These are phyloP conservation scores for Hysterangium stoloniferum DNA, from an alignment of 768 basidiomycete genomes.

Conservation along the genomic window DNA sequence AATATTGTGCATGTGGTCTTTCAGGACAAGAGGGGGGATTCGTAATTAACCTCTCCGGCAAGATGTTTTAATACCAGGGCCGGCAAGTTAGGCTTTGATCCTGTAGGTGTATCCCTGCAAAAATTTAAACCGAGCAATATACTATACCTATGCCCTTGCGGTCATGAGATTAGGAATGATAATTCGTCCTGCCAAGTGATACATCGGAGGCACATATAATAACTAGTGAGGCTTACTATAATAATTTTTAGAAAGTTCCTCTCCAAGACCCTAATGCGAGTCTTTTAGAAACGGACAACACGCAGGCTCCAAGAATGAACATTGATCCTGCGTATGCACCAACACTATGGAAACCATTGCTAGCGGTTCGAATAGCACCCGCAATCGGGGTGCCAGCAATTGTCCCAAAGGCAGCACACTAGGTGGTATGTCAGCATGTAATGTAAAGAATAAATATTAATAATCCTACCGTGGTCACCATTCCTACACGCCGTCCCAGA, in stretches of 20 bases:
- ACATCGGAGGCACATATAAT: too few species aligned
- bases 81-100: too few species aligned
- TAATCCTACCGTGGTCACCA: constrained; percentile 44
- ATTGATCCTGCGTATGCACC: neutral
- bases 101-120: too few species aligned
- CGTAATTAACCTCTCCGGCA: too few species aligned
- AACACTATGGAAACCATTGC: neutral
- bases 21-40: too few species aligned
- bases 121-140: too few species aligned
- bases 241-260: neutral
- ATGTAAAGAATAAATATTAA: neutral
- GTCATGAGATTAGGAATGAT: too few species aligned
- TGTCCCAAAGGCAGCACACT: constrained; percentile 45
- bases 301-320: neutral
- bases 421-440: neutral
- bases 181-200: too few species aligned
- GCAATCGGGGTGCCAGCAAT: constrained; percentile 66
- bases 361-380: constrained; percentile 41
- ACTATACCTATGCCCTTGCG: too few species aligned
- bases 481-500: constrained; percentile 55
- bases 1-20: too few species aligned
- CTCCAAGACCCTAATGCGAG: neutral
- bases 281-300: neutral
- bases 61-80: too few species aligned
- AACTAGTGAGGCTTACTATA: too few species aligned